These are phyloP conservation scores for Nakazawaea ernobii DNA, from an alignment of 805 yeast species.

Conservation along the genomic window DNA sequence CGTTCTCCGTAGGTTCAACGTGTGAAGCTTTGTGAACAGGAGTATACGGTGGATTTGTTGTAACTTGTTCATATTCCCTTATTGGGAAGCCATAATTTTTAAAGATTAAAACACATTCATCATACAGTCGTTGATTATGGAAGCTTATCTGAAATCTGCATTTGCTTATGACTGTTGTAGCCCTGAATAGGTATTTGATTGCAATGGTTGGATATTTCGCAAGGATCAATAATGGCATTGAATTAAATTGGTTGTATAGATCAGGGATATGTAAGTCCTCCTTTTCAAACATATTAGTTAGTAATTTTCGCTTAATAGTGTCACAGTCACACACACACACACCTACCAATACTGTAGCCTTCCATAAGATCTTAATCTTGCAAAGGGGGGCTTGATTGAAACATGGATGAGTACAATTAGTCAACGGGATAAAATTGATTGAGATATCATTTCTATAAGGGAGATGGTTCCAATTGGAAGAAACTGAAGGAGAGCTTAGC, in stretches of 20 bases:
- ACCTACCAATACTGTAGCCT: slow-evolving; percentile 5
- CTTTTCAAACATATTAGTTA: not conserved
- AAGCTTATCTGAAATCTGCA: slow-evolving; percentile 4
- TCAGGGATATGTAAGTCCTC: slow-evolving; percentile 5
- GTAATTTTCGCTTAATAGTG: too few species aligned
- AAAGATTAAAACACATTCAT: not conserved
- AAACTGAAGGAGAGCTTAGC: not conserved
- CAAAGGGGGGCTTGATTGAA: not conserved
- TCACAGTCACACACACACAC: not conserved
- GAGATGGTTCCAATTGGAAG: slow-evolving; percentile 8
- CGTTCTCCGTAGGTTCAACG: too few species aligned
- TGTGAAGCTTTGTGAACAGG: too few species aligned
- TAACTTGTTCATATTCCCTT: not conserved
- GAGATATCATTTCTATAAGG: slow-evolving; percentile 8
- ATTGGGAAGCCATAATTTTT: not conserved
- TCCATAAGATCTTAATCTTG: slow-evolving; percentile 8
- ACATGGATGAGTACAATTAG: too few species aligned
- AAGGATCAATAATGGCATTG: not conserved
- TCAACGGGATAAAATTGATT: slow-evolving; percentile 3
- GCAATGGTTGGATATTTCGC: slow-evolving; percentile 4
- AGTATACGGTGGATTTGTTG: not conserved
- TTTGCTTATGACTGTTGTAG: not conserved
- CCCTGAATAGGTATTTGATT: not conserved
- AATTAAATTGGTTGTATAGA: not conserved
- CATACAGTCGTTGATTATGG: not conserved